These are phyloP conservation scores for Centella asiatica DNA, from an alignment of 129 eudicot genomes.

Conservation along the genomic window DNA sequence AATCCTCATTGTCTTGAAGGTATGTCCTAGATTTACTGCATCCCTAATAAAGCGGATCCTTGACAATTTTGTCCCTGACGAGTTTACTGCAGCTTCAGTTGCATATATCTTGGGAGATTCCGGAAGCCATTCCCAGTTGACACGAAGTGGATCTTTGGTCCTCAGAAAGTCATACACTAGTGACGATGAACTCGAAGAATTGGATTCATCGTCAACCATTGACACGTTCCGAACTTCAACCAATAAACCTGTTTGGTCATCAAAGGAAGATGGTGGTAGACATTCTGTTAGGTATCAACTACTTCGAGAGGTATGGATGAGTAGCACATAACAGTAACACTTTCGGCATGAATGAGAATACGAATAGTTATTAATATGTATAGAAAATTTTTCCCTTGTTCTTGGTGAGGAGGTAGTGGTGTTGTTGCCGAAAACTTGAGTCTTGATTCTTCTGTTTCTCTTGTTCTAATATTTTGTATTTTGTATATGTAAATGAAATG, in stretches of 20 bases:
- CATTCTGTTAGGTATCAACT: conserved; percentile 58
- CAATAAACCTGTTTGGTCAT: conserved; percentile 27
- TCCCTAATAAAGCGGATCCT: conserved; percentile 62
- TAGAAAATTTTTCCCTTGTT: too few relatives aligned
- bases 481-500: background rate
- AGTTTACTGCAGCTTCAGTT: conserved; percentile 50
- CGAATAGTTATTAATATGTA: background rate
- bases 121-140: conserved; percentile 31
- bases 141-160: conserved; percentile 49
- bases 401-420: too few relatives aligned
- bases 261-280: conserved; percentile 22
- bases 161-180: conserved; percentile 73
- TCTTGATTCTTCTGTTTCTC: background rate
- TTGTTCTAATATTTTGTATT: too few relatives aligned
- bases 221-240: conserved; percentile 16
- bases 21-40: conserved; percentile 70
- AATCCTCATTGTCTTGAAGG: conserved; percentile 36
- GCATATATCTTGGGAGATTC: conserved; percentile 38
- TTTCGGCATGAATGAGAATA: background rate
- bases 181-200: conserved; percentile 77
- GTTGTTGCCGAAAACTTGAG: too few relatives aligned
- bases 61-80: conserved; percentile 64
- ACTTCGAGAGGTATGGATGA: conserved; percentile 63
- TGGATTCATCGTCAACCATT: conserved; percentile 51
- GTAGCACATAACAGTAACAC: too few relatives aligned